These are phyloP conservation scores for Penicillium sp. DNA, from an alignment of 2,329 filamentous ascomycete species.

Conservation along the genomic window DNA sequence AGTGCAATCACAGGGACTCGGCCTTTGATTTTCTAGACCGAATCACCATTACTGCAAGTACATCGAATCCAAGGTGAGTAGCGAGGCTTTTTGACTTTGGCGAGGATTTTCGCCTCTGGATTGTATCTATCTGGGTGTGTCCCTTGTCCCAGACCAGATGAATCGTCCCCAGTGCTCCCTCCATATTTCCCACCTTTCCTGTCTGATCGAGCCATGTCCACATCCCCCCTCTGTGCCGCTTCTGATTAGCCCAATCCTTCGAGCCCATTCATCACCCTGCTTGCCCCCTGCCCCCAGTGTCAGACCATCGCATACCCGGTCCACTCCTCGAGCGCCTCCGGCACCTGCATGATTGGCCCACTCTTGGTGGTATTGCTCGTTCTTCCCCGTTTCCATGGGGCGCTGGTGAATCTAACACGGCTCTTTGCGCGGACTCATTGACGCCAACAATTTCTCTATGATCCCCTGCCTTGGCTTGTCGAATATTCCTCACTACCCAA, in stretches of 20 bases:
- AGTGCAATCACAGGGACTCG: slow-evolving; percentile 7
- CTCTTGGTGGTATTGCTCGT: slow-evolving; percentile 19
- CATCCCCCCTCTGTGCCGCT: slow-evolving; percentile 4
- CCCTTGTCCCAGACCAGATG: not conserved
- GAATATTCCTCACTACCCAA: slow-evolving; percentile 1
- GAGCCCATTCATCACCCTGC: slow-evolving; percentile 15
- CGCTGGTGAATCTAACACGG: slow-evolving; percentile 12
- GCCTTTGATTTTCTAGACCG: slow-evolving; percentile 1
- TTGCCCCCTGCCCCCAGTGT: slow-evolving; percentile 19
- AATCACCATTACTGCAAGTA: slow-evolving; percentile 8
- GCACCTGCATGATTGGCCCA: slow-evolving; percentile 29
- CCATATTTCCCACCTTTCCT: slow-evolving; percentile 16
- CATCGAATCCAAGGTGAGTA: too few species aligned
- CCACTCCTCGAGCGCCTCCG: slow-evolving; percentile 22
- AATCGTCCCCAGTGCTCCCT: not conserved
- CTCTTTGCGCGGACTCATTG: slow-evolving; percentile 4
- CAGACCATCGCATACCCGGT: slow-evolving; percentile 28
- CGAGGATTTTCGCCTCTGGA: too few species aligned
- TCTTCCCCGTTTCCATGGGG: slow-evolving; percentile 13
- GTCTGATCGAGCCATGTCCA: slow-evolving; percentile 19
- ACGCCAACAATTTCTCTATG: slow-evolving; percentile 1
- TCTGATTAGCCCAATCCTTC: slow-evolving; percentile 18
- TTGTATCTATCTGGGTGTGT: too few species aligned
- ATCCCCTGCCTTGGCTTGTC: slow-evolving; percentile 1
- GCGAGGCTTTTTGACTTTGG: too few species aligned